A percentile compares a stretch with the other conserved stretches of the same genome.
phyloP scores from a whole-genome alignment of 331 rosid genomes.

The Acacia pycnantha region DNA sequence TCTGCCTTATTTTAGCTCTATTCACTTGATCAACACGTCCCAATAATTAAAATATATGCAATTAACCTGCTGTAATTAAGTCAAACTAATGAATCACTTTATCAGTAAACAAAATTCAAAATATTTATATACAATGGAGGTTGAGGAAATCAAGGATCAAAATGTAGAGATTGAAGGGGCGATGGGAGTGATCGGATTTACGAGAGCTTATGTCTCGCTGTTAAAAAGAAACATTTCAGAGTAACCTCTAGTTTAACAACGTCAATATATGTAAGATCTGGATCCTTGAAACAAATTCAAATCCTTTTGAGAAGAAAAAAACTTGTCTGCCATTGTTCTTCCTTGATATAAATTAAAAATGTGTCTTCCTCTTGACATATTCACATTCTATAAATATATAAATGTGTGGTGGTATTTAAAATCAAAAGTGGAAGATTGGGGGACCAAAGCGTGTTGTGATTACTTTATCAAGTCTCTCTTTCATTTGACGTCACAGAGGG shows the following conservation, averaged over 20 bases:
- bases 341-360: not conserved
- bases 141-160: too few relatives aligned
- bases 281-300: too few relatives aligned
- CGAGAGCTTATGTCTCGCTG: too few relatives aligned
- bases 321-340: too few relatives aligned
- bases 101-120: not conserved
- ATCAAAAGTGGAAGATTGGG: slow-evolving; percentile 27
- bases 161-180: too few relatives aligned
- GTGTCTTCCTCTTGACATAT: slow-evolving; percentile 5
- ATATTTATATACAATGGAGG: too few relatives aligned
- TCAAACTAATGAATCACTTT: not conserved
- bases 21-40: not conserved
- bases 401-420: not conserved
- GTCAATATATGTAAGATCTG: too few relatives aligned
- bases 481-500: slow-evolving; percentile 43
- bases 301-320: too few relatives aligned
- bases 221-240: too few relatives aligned
- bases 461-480: slow-evolving; percentile 42
- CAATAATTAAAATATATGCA: not conserved
- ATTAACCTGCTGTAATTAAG: not conserved
- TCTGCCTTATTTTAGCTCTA: not conserved
- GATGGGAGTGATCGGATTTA: too few relatives aligned
- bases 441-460: slow-evolving; percentile 39
- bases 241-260: too few relatives aligned
- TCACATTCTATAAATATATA: not conserved